Percentiles rank a stretch among this genome's conserved stretches.
These are phyloP conservation scores for Acacia melanoxylon DNA, from an alignment of 306 rosid genomes.

Conservation along the genomic window DNA sequence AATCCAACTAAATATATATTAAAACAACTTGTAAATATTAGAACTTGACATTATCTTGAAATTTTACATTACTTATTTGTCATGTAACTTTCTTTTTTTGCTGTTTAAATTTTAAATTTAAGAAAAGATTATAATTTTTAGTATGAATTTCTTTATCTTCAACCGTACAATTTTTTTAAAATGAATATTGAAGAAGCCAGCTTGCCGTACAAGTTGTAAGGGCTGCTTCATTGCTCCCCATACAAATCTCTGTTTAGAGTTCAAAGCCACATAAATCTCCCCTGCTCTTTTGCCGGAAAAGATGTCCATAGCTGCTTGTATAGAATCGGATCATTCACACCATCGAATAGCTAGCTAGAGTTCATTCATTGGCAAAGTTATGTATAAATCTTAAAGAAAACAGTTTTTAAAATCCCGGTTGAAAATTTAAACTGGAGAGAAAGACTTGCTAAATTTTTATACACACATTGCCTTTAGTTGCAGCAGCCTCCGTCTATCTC, in stretches of 20 bases:
- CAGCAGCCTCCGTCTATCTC: too few species aligned
- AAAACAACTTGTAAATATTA: not conserved
- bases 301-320: not conserved
- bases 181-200: not conserved
- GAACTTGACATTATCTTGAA: not conserved
- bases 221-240: slow-evolving; percentile 33
- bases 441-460: too few species aligned
- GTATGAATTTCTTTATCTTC: not conserved
- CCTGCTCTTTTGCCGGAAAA: not conserved
- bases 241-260: slow-evolving; percentile 29
- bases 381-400: not conserved
- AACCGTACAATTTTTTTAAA: not conserved
- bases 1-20: not conserved
- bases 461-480: not conserved
- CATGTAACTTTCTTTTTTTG: not conserved
- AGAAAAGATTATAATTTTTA: not conserved
- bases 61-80: not conserved
- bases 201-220: slow-evolving; percentile 45
- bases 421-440: too few species aligned
- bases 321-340: slow-evolving; percentile 21
- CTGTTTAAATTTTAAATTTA: not conserved
- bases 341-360: not conserved
- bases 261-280: slow-evolving; percentile 19
- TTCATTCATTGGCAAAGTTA: not conserved
- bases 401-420: too few species aligned